Base-by-base conservation (phyloP, 1,284 basidiomycete species). In the Cryptococcus sp. region DNA sequence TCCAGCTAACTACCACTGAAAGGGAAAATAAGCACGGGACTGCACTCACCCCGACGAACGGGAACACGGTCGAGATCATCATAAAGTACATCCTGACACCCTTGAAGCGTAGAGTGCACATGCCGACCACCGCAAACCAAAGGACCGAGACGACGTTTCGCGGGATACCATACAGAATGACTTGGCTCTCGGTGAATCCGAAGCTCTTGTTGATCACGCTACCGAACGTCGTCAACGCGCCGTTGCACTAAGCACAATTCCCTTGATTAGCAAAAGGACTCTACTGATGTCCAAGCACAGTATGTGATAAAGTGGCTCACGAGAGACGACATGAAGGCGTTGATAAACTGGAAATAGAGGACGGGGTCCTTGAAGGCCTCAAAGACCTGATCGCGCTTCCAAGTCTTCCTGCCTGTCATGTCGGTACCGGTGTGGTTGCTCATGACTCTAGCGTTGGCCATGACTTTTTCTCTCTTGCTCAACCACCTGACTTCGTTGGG, bases 401-500 rank as follows among this genome's bases (percentile, higher is more conserved):
- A 74, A 23, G 52, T 55, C 34, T 63, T 65, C n/a, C 64, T 62
- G 20, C 61, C 63, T 1, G 59, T 64, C 41, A 60, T 43, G 46
- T 75, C 74, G 2, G 66, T 69, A 17, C 74, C 74, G 1, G 64
- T 60, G 17, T 66, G 63, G 52, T 75, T 75, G 19, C 55, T 59
- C 55, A 68, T 62, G 55, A 73, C 69, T 23, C 73, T 50, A 2
- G 71, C 70, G 46, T 60, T 62, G 3, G 72, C 68, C n/a, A 71
- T 61, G 25, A 59, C 41, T 23, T 64, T 62, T 52, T 75, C 69
- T 26, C 62, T 50, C 22, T 64, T 54, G 26, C 44, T 61, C 5
- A 76, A 54, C 74, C 72, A 75, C 46, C 61, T 61, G 23, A 69
- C 71, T 41, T 72, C 72, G 48, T 61, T 63, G 6, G 72, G 71